phyloP scores from a whole-genome alignment of 2,329 filamentous ascomycete genomes.

The Dactylellina drechsleri region DNA sequence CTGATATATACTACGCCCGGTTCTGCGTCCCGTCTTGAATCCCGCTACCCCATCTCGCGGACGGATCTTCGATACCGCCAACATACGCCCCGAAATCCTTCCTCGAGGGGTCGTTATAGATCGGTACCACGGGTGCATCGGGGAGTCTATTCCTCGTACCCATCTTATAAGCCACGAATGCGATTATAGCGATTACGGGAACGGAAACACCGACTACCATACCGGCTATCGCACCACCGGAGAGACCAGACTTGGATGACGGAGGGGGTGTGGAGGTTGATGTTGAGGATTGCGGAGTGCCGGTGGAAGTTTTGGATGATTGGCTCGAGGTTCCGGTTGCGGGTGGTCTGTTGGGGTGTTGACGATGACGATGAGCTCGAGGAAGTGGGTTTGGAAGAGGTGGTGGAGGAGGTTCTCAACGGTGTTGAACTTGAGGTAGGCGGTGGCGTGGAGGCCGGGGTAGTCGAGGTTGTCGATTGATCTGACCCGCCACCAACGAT shows the following conservation, averaged over 20 bases:
- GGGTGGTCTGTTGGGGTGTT: not conserved
- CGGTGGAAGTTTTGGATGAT: not conserved
- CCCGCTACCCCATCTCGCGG: not conserved
- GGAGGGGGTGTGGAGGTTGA: not conserved
- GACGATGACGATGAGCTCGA: not conserved
- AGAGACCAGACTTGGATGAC: conserved; percentile 9
- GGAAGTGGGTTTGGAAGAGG: not conserved
- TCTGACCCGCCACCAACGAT: not conserved
- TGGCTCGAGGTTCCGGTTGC: not conserved
- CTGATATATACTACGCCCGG: not conserved
- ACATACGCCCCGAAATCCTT: not conserved
- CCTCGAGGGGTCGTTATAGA: conserved; percentile 24
- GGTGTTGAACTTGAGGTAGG: no score
- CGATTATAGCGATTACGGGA: conserved; percentile 12
- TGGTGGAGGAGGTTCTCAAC: not conserved
- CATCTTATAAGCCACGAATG: conserved; percentile 1
- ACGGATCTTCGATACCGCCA: conserved; percentile 19
- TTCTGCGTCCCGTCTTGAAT: conserved; percentile 5
- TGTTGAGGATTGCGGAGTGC: not conserved
- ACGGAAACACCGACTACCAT: conserved; percentile 34
- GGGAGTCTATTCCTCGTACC: not conserved
- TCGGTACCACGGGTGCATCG: conserved; percentile 17
- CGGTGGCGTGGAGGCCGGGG: no score
- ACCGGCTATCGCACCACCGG: conserved; percentile 37
- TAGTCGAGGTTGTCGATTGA: no score